Percentiles rank a stretch among this genome's conserved stretches.
Evolutionary conservation across 1,284 basidiomycete species (phyloP).

Genomic region (Irpex sp.): DNA sequence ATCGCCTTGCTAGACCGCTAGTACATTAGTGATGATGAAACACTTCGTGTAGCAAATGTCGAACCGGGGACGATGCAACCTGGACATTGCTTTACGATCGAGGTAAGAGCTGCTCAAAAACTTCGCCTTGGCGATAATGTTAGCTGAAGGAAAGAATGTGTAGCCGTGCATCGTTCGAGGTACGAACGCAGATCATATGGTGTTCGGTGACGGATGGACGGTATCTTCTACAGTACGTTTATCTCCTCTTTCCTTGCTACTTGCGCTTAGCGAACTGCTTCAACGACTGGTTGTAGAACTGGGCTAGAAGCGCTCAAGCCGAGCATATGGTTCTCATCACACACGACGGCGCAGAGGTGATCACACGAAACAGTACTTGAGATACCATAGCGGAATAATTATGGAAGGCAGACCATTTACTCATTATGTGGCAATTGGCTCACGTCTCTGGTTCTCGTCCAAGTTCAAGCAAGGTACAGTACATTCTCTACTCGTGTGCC

Average conservation of each 20-base stretch:
- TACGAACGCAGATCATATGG: constrained; percentile 57
- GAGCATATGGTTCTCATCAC: constrained; percentile 89
- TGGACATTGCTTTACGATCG: constrained; percentile 89
- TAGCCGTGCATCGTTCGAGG: constrained; percentile 82
- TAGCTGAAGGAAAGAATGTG: not conserved
- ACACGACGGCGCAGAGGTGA: constrained; percentile 61
- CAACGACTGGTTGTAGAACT: constrained; percentile 37
- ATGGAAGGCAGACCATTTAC: no score
- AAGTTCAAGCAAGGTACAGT: not conserved
- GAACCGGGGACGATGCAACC: constrained; percentile 77
- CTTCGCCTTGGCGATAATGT: not conserved
- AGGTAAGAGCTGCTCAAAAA: constrained; percentile 39
- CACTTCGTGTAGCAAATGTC: constrained; percentile 59
- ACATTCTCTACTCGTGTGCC: no score
- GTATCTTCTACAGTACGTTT: constrained; percentile 69
- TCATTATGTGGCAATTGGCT: no score
- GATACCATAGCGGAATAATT: not conserved
- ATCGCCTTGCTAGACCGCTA: not conserved
- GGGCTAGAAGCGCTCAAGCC: constrained; percentile 78
- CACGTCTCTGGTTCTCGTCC: no score
- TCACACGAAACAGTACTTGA: constrained; percentile 37
- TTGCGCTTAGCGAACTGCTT: not conserved
- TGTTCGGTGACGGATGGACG: constrained; percentile 90
- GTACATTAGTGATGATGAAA: not conserved
- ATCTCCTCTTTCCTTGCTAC: not conserved